phyloP scores from a whole-genome alignment of 805 yeast genomes.

The Lipomyces sp. region DNA sequence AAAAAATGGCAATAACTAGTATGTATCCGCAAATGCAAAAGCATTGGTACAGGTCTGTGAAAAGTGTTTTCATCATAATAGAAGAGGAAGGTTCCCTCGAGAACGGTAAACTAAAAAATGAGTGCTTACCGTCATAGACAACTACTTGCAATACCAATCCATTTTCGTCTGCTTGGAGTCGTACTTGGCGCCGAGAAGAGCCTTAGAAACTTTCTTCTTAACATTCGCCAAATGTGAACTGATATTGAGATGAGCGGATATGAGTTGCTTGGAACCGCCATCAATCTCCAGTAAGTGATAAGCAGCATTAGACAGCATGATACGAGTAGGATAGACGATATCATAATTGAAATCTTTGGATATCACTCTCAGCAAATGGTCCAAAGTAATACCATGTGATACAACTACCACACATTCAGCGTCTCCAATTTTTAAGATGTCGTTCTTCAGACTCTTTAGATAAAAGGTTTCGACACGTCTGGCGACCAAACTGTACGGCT shows the following conservation, averaged over 20 bases:
- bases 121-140: slow-evolving; percentile 15
- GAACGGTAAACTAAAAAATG: not conserved
- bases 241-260: slow-evolving; percentile 9
- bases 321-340: not conserved
- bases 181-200: slow-evolving; percentile 10
- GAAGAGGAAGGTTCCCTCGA: not conserved
- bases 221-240: slow-evolving; percentile 11
- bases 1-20: slow-evolving; percentile 27
- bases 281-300: slow-evolving; percentile 26
- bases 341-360: slow-evolving; percentile 6
- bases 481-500: slow-evolving; percentile 5
- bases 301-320: slow-evolving; percentile 21
- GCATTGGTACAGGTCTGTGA: slow-evolving; percentile 42
- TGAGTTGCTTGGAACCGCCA: not conserved
- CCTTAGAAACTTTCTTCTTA: slow-evolving; percentile 1
- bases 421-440: not conserved
- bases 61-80: slow-evolving; percentile 31
- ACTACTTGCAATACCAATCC: slow-evolving; percentile 19
- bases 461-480: slow-evolving; percentile 20
- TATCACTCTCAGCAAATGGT: slow-evolving; percentile 15
- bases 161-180: slow-evolving; percentile 24
- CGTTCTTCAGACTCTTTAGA: slow-evolving; percentile 1
- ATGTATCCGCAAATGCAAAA: slow-evolving; percentile 33
- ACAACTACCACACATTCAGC: slow-evolving; percentile 24
- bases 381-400: slow-evolving; percentile 26